A percentile compares a stretch with the other conserved stretches of the same genome.
Conservation (phyloP, 2,329 filamentous ascomycete genomes). For the Leptographium galeiforme region DNA sequence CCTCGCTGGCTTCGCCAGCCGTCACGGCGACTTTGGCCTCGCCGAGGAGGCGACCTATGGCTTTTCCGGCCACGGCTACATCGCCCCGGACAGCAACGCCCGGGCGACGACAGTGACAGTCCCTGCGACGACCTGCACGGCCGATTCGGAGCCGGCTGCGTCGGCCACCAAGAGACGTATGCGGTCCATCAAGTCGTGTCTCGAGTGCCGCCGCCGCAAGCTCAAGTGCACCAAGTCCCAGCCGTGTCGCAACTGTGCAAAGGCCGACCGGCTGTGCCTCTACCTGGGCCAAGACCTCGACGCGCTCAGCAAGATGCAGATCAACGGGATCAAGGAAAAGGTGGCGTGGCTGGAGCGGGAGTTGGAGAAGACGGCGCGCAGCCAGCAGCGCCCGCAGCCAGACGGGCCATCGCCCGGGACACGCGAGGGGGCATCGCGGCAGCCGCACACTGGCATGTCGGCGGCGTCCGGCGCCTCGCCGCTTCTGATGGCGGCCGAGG, state of each 20-base stretch:
- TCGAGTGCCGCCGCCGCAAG: constrained; percentile 62
- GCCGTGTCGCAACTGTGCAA: constrained; percentile 55
- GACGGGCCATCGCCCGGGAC: background rate
- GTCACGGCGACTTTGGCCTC: background rate
- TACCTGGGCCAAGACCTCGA: constrained; percentile 58
- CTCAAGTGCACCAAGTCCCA: constrained; percentile 64
- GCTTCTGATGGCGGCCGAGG: background rate
- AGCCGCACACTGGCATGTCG: no score
- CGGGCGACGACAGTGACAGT: background rate
- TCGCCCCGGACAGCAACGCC: background rate
- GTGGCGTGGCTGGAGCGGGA: constrained; percentile 59
- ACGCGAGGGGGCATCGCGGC: no score
- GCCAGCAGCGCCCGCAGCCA: background rate
- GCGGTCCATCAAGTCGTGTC: constrained; percentile 55
- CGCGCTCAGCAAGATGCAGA: constrained; percentile 51
- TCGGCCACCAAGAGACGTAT: constrained; percentile 30
- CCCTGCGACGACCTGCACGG: background rate
- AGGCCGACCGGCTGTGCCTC: constrained; percentile 39
- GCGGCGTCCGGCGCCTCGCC: background rate
- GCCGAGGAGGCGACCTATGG: background rate
- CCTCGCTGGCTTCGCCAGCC: background rate
- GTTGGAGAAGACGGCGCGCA: constrained; percentile 44
- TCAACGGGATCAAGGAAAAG: constrained; percentile 68
- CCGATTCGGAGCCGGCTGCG: background rate
- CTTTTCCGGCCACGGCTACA: background rate